Conservation (phyloP, 2,329 filamentous ascomycete genomes). For the Pezicula rhizophila region DNA sequence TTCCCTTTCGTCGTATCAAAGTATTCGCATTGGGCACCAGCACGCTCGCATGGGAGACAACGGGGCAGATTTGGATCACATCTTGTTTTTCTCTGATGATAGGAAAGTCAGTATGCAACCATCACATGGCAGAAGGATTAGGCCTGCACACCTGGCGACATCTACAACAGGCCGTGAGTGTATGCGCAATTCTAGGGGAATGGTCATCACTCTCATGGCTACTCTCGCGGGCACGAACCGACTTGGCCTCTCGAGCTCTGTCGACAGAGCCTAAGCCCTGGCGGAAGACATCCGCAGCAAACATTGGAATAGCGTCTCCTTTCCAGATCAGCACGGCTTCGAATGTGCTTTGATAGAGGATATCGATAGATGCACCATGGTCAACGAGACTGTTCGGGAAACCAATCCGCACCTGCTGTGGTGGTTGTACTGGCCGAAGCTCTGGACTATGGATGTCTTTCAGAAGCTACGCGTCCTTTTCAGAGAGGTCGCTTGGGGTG, state of each 20-base stretch:
- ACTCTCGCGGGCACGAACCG: conserved; percentile 21
- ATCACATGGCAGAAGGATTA: not conserved
- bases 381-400: too few species aligned
- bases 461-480: too few species aligned
- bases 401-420: too few species aligned
- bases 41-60: conserved; percentile 88
- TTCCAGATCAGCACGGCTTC: too few species aligned
- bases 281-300: conserved; percentile 53
- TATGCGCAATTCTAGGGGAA: conserved; percentile 65
- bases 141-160: conserved; percentile 62
- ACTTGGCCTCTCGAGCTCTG: conserved; percentile 24
- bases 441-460: too few species aligned
- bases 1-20: conserved; percentile 82
- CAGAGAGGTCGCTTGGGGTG: too few species aligned
- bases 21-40: conserved; percentile 89
- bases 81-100: conserved; percentile 77
- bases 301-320: conserved; percentile 38
- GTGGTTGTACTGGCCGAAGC: too few species aligned
- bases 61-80: conserved; percentile 90
- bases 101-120: conserved; percentile 7
- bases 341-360: too few species aligned
- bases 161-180: conserved; percentile 72
- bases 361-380: too few species aligned
- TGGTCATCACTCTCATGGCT: conserved; percentile 42
- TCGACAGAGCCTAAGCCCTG: conserved; percentile 43